Conservation (phyloP, 2,329 filamentous ascomycete species). For the Coniochaeta sp. region DNA sequence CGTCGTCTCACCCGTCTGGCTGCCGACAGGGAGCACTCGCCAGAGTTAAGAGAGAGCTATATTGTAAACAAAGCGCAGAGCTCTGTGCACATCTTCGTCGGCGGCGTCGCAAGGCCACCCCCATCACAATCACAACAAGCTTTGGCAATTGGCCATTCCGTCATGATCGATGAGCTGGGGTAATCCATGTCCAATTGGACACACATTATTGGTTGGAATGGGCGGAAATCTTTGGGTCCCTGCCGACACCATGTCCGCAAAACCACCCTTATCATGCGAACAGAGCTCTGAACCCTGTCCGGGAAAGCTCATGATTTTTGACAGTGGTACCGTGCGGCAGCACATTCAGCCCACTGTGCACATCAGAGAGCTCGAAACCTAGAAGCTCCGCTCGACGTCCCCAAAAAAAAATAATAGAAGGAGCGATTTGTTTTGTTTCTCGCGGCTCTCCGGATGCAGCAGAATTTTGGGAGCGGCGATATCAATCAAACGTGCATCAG, state of each 20-base stretch:
- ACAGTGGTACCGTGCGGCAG: neutral
- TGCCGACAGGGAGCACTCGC: neutral
- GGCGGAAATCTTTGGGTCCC: neutral
- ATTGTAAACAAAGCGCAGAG: conserved; percentile 1
- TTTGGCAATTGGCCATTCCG: neutral
- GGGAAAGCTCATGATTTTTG: neutral
- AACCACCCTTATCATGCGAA: neutral
- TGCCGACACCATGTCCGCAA: neutral
- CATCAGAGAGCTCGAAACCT: neutral
- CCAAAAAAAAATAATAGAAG: neutral
- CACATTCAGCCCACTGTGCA: neutral
- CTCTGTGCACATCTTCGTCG: neutral
- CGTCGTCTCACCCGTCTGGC: neutral
- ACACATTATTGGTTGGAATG: neutral
- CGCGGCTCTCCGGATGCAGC: neutral
- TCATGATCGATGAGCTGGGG: neutral
- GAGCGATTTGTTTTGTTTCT: neutral
- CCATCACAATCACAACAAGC: neutral
- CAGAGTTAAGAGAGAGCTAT: neutral
- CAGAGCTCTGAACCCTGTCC: neutral
- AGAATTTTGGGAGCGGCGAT: neutral
- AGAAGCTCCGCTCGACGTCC: neutral
- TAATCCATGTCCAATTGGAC: neutral
- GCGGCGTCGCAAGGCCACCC: neutral
- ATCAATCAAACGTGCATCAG: neutral